Evolutionary conservation across 2,329 filamentous ascomycete genomes (phyloP), one percentile per base, ranked within the genome.

Genomic region (Microcyclospora tardicrescens): DNA sequence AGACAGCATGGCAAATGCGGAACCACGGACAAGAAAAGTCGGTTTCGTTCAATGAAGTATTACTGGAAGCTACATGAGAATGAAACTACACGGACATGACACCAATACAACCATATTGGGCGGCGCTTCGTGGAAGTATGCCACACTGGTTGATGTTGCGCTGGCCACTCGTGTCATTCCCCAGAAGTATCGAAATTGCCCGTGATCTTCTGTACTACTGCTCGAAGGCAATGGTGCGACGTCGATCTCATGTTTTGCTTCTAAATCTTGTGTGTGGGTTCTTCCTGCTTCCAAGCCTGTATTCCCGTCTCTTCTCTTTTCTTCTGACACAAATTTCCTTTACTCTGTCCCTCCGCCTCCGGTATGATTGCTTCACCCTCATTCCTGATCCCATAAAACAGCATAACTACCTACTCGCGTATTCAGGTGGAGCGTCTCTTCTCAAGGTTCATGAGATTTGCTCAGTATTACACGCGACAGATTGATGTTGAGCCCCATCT

Each of bases 401-500:
- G 34, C 36, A 36, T 28, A 32, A n/a, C 16, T 15, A 12, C 15
- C 15, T n/a, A 40, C 54, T 62, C 65, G 66, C 66, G 64, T 60
- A 60, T 56, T 54, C 59, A 67, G 66, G 67, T 69, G 65, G 67
- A 69, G 67, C 65, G 63, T 60, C 61, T 63, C 50, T 15, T 15
- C 64, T 67, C 62, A 59, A 67, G 64, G 57, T 52, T 55, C 60
- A 65, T 67, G 66, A 66, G 66, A 66, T 60, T 52, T 64, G 65
- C 65, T 69, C 67, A 68, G 67, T 70, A 70, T 67, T 61, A 60
- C 63, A 61, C 61, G 66, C 66, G 66, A 61, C 52, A 70, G 28
- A 68, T 59, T 51, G 59, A 68, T 19, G 30, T 10, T 24, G 19
- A 24, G 19, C 19, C 19, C 19, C 30, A 32, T 32, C 30, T 32